phyloP scores from a whole-genome alignment of 495 filamentous ascomycete genomes.

The Trichoderma asperelloides region DNA sequence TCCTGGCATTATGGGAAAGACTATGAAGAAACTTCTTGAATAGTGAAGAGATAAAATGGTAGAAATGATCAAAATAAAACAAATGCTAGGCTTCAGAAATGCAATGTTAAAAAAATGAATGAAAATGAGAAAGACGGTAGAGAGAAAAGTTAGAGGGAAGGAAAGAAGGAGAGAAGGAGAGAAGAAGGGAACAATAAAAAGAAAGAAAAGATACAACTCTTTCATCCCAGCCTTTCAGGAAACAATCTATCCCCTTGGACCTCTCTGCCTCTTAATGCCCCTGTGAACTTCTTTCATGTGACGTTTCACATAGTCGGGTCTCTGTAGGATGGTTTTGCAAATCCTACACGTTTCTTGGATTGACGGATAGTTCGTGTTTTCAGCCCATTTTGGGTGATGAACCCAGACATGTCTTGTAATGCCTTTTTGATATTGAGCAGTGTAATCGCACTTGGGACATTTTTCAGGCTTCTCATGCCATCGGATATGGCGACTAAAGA shows the following conservation, averaged over 20 bases:
- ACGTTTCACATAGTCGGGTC: neutral
- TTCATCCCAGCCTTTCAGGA: neutral
- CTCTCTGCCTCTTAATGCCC: neutral
- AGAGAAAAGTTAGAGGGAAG: neutral
- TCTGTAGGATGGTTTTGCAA: neutral
- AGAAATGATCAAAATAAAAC: no score
- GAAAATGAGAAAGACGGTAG: neutral
- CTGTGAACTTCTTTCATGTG: neutral
- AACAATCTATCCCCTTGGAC: neutral
- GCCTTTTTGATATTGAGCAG: neutral
- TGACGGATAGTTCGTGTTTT: neutral
- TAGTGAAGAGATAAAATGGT: neutral
- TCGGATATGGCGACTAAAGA: neutral
- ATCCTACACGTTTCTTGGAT: neutral
- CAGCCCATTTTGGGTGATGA: neutral
- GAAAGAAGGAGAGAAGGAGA: neutral
- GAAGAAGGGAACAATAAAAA: neutral
- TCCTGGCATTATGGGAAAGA: constrained; percentile 4
- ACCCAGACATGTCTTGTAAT: neutral
- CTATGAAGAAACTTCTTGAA: neutral
- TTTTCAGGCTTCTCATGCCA: neutral
- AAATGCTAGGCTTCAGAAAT: neutral
- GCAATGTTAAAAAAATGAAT: neutral
- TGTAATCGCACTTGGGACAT: neutral
- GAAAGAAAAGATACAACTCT: neutral